Evolutionary conservation across 192 early-diverging fungal species (phyloP).

Genomic region (Gorgonomyces haynaldii): DNA sequence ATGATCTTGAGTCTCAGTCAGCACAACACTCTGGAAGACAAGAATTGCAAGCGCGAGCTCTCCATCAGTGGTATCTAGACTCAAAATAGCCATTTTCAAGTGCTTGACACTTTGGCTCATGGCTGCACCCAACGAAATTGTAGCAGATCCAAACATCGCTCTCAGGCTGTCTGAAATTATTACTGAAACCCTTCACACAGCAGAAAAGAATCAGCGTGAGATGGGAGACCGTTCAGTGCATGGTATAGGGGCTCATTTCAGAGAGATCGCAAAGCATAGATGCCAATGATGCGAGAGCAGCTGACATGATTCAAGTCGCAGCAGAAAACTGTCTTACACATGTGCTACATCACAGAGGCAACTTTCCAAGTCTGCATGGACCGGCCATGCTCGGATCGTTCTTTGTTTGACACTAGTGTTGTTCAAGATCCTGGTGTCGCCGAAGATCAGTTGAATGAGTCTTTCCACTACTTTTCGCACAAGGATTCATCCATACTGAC

Average conservation of each 20-base stretch:
- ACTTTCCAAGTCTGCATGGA: conserved; percentile 51
- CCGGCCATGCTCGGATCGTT: conserved; percentile 44
- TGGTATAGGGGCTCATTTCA: background rate
- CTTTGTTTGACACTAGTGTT: conserved; percentile 7
- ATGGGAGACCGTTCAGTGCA: background rate
- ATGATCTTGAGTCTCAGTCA: conserved; percentile 8
- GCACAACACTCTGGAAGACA: conserved; percentile 7
- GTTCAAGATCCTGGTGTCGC: conserved; percentile 21
- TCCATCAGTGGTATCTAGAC: conserved; percentile 23
- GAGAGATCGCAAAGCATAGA: background rate
- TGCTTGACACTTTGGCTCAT: conserved; percentile 71
- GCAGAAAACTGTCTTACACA: conserved; percentile 62
- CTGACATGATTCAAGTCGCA: conserved; percentile 30
- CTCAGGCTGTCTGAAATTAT: conserved; percentile 60
- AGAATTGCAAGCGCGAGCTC: background rate
- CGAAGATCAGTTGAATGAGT: conserved; percentile 23
- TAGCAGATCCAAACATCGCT: conserved; percentile 51
- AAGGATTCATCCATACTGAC: conserved; percentile 64
- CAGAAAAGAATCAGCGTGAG: conserved; percentile 15
- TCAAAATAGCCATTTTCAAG: conserved; percentile 54
- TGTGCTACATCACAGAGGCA: conserved; percentile 56
- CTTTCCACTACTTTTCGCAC: conserved; percentile 58
- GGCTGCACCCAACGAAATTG: conserved; percentile 42
- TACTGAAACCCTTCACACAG: conserved; percentile 36
- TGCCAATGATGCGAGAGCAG: background rate